Percentiles rank a stretch among this genome's conserved stretches.
Conservation (phyloP, 2,329 filamentous ascomycete species). For the Fusarium camptoceras region DNA sequence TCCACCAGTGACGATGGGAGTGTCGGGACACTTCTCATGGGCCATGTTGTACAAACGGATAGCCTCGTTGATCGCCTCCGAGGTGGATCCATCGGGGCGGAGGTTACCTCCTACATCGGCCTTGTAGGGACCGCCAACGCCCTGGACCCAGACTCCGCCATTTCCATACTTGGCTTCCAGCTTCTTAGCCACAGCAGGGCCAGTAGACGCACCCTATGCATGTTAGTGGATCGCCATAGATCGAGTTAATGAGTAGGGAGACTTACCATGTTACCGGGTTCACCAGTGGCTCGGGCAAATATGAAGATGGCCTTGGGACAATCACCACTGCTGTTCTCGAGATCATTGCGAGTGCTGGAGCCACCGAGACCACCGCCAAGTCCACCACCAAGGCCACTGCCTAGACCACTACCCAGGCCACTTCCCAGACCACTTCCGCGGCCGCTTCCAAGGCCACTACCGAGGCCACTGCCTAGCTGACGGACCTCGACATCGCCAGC, state of each 20-base stretch:
- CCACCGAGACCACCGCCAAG: not conserved
- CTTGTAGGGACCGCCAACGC: conserved; percentile 3
- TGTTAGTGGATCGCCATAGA: not conserved
- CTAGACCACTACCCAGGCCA: too few relatives aligned
- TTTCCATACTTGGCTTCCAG: not conserved
- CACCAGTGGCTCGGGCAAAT: not conserved
- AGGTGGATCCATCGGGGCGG: not conserved
- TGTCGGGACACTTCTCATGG: conserved; percentile 4
- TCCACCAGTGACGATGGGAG: conserved; percentile 2
- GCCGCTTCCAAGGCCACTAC: not conserved
- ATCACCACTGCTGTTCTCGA: not conserved
- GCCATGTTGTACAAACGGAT: conserved; percentile 3
- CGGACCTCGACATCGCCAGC: not conserved
- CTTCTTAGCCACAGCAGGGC: not conserved
- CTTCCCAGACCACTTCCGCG: not conserved
- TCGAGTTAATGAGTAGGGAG: too few relatives aligned
- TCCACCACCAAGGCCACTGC: not conserved
- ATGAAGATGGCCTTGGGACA: conserved; percentile 13
- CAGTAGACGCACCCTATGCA: not conserved
- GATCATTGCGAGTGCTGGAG: conserved; percentile 3
- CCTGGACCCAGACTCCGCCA: conserved; percentile 5
- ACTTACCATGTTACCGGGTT: conserved; percentile 6
- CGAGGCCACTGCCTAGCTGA: not conserved
- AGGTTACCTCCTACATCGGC: conserved; percentile 2
- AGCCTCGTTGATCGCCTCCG: not conserved